Base-by-base conservation (phyloP, 2,329 filamentous ascomycete species). In the Fusarium brevicatenulatum region DNA sequence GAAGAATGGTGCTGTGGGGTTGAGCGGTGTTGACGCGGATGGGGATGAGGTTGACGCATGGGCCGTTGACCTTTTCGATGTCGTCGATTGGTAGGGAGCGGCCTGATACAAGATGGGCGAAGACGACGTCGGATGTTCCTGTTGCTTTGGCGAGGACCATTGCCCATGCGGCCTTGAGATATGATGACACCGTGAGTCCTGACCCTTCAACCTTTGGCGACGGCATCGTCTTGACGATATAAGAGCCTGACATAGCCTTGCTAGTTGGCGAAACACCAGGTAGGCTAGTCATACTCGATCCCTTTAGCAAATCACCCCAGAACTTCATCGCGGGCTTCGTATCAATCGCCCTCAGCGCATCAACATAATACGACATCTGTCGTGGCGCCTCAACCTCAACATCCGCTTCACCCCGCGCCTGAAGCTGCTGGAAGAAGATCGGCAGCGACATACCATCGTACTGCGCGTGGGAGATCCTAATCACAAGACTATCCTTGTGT, bases 1-100 rank as follows among this genome's bases (percentile, higher is more conserved):
- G 42, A 5, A 58, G 32, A 16, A 58, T 37, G 3, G 15, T 28
- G 7, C 1, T 2, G 1, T 30, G 32, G 11, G 42, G 2, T 15
- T 58, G 55, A 3, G 43, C 43, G 19, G 42, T 58, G 32, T 58
- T 23, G 55, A 58, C 23, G 19, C 56, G 56, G 11, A 59, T 30
- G 16, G 56, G 56, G 21, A 59, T 52, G 34, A 59, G 32, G 28
- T 59, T 59, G 16, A 59, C 43, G 11, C 56, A 59, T n/a, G 56
- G 43, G 0, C 56, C 56, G 25, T 50, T 37, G 21, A 59, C 43
- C 2, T 50, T 36, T 7, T 59, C 56, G 9, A 59, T 37, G 5
- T 52, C 56, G 13, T 50, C 34, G 12, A 59, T 30, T 5, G 56
- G 32, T 7, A 52, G 19, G 0, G 42, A 50, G 1, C 56, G 56